Evolutionary conservation across 768 basidiomycete species (phyloP), one percentile per base, ranked within the genome.

Genomic region (Boletus huronensis): DNA sequence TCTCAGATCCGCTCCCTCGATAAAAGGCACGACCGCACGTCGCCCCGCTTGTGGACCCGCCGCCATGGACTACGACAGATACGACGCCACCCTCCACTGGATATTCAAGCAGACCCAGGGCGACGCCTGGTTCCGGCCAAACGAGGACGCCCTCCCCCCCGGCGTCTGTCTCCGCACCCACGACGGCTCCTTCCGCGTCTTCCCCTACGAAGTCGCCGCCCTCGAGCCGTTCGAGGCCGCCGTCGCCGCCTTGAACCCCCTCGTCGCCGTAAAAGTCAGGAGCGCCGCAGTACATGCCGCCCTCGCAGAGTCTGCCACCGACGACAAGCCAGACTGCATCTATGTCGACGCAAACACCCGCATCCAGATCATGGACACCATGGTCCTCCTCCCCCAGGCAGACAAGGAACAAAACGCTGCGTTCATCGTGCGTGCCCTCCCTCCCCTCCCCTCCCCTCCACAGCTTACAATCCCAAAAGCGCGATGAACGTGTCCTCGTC

Each of bases 281-380:
- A 76, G 74, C 59, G 79, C 78, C 2, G 74, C 76, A 11, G 76
- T 80, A 0, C 80, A 82, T 38, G 79, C 80, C 17, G 79, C 80
- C 0, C 68, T 82, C 43, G 75, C 78, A 39, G 78, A 80, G 60
- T 59, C 32, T 19, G 25, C 28, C 31, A 16, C 16, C 28, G 70
- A 69, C 53, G 66, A 69, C n/a, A 64, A 59, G 54, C 48, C 61
- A 0, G 69, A 71, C 36, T 77, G 78, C 32, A 70, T 75, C 59
- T 75, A 71, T 59, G 75, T 79, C 59, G 79, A 80, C 61, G 67
- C 73, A 52, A 75, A 80, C 61, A 80, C 90, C 6, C 86, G 90
- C 54, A 93, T 94, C 49, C 91, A 93, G 68, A 81, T 94, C 56
- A 67, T 93, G 45, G 88, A 92, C 62, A 85, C 87, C 23, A 85